These are phyloP conservation scores for Fistulifera pelliculosa DNA, from an alignment of 108 stramenopile species.

Conservation along the genomic window DNA sequence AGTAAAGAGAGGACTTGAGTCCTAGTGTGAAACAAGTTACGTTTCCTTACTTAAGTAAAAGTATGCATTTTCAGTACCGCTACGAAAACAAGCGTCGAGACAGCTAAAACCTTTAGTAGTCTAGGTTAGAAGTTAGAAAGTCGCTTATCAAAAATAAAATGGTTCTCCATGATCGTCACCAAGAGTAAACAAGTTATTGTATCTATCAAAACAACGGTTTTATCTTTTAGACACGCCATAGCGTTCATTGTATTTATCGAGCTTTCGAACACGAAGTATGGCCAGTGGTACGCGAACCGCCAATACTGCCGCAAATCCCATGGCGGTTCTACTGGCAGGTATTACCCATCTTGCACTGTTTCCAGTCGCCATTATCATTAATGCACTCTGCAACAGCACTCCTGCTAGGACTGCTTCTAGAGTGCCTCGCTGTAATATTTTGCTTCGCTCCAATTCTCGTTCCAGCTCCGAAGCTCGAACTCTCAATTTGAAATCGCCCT, in stretches of 20 bases:
- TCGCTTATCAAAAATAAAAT: too few relatives aligned
- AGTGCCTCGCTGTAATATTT: slow-evolving; percentile 70
- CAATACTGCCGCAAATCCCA: slow-evolving; percentile 52
- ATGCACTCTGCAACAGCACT: slow-evolving; percentile 59
- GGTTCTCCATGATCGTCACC: too few relatives aligned
- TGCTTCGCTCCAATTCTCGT: slow-evolving; percentile 74
- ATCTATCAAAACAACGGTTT: too few relatives aligned
- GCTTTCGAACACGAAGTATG: slow-evolving; percentile 45
- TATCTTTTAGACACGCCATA: slow-evolving; percentile 34
- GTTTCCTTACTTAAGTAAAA: too few relatives aligned
- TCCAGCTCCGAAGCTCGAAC: slow-evolving; percentile 90
- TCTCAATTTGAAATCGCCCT: slow-evolving; percentile 88
- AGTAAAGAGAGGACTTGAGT: too few relatives aligned
- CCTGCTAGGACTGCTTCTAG: slow-evolving; percentile 65
- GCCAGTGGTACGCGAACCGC: slow-evolving; percentile 61
- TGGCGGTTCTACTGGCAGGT: slow-evolving; percentile 32
- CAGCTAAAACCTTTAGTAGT: too few relatives aligned
- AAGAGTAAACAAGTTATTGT: too few relatives aligned
- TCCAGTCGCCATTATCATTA: slow-evolving; percentile 49
- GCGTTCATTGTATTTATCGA: slow-evolving; percentile 74
- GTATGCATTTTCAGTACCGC: too few relatives aligned
- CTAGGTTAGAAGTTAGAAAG: too few relatives aligned
- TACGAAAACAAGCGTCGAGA: too few relatives aligned
- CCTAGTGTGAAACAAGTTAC: too few relatives aligned
- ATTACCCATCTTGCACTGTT: slow-evolving; percentile 29